These are phyloP conservation scores for Cladosporium sp. DNA, from an alignment of 2,329 filamentous ascomycete species.

Conservation along the genomic window DNA sequence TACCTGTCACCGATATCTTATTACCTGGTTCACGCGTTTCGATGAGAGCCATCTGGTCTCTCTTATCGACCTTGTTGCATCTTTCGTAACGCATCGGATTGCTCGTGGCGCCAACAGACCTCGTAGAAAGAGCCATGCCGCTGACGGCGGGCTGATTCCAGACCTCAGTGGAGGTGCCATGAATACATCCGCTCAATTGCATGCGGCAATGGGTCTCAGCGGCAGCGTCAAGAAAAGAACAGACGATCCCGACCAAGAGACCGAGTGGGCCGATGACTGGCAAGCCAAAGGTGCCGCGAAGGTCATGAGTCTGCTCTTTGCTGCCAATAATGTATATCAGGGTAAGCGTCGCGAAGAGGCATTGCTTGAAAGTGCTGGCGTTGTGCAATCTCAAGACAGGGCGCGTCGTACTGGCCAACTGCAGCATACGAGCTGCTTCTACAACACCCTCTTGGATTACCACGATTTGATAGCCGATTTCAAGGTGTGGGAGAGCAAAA, in stretches of 20 bases:
- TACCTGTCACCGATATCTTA: conserved; percentile 71
- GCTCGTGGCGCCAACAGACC: conserved; percentile 66
- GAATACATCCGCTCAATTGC: conserved; percentile 62
- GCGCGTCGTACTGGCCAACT: conserved; percentile 53
- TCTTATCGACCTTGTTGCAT: conserved; percentile 70
- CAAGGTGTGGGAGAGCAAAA: conserved; percentile 76
- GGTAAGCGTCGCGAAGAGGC: conserved; percentile 18
- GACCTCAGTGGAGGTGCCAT: conserved; percentile 64
- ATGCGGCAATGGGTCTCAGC: conserved; percentile 65
- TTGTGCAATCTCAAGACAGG: conserved; percentile 36
- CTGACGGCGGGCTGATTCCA: conserved; percentile 66
- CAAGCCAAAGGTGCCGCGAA: conserved; percentile 77
- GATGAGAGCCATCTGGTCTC: conserved; percentile 64
- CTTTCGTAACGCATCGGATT: conserved; percentile 78
- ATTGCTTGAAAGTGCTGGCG: conserved; percentile 37
- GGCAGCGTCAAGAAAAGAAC: conserved; percentile 45
- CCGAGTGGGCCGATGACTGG: conserved; percentile 77
- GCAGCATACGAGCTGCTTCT: conserved; percentile 78
- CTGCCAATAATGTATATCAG: conserved; percentile 64
- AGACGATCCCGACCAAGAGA: conserved; percentile 51
- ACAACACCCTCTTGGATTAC: conserved; percentile 80
- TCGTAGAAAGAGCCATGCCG: conserved; percentile 55
- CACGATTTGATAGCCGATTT: conserved; percentile 83
- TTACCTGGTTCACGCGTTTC: conserved; percentile 73
- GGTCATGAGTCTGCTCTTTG: conserved; percentile 75